Evolutionary conservation across 805 yeast species (phyloP).

Genomic region (Debaryomyces prosopidis): DNA sequence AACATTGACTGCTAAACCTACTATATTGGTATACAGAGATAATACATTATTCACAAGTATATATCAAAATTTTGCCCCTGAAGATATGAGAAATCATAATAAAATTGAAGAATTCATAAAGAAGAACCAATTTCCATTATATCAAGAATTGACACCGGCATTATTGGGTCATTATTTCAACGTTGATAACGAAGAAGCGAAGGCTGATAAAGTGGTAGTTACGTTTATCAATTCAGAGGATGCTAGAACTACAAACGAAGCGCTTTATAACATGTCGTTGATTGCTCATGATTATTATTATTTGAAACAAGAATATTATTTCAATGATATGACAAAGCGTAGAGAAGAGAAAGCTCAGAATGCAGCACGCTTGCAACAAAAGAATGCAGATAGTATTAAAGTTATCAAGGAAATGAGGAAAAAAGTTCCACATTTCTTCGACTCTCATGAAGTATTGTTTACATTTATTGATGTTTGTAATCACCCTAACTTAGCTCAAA

Average conservation of each 20-base stretch:
- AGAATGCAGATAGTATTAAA: constrained; percentile 41
- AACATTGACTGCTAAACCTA: constrained; percentile 60
- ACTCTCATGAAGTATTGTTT: constrained; percentile 42
- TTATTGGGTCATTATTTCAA: constrained; percentile 37
- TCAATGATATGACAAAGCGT: constrained; percentile 25
- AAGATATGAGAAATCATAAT: constrained; percentile 55
- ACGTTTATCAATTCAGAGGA: constrained; percentile 46
- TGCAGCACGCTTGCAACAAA: constrained; percentile 41
- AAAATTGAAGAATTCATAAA: constrained; percentile 52
- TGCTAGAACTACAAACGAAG: constrained; percentile 29
- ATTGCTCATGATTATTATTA: constrained; percentile 51
- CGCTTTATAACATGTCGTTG: constrained; percentile 41
- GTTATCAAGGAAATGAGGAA: constrained; percentile 50
- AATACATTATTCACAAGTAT: constrained; percentile 51
- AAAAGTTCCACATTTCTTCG: constrained; percentile 49
- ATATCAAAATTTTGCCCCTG: constrained; percentile 62
- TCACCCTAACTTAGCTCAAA: constrained; percentile 24
- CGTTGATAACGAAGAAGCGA: constrained; percentile 9
- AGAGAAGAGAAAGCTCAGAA: constrained; percentile 41
- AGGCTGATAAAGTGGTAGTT: constrained; percentile 48
- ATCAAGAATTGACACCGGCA: constrained; percentile 51
- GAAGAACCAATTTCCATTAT: constrained; percentile 49
- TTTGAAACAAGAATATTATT: constrained; percentile 42
- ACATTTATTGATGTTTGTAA: constrained; percentile 53
- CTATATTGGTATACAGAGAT: constrained; percentile 61